phyloP scores from a whole-genome alignment of 2,329 filamentous ascomycete species.

The Pseudodiploospora longispora region DNA sequence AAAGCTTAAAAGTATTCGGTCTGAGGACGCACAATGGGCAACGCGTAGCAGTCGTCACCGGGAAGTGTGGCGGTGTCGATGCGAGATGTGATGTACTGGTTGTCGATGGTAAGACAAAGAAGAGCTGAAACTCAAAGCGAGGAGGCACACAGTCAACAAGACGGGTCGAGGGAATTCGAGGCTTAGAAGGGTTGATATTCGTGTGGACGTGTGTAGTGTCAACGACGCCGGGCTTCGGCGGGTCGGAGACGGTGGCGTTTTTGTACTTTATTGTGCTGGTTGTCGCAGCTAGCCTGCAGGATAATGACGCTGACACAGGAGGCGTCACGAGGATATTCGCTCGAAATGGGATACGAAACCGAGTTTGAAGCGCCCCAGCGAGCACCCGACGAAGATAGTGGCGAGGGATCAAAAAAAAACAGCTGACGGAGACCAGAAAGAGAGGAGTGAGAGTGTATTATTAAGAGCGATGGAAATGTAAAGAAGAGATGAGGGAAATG shows the following conservation, averaged over 20 bases:
- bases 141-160: too few relatives aligned
- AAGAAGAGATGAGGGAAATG: slow-evolving; percentile 1
- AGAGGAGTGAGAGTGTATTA: background rate
- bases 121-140: too few relatives aligned
- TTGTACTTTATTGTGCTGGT: background rate
- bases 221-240: slow-evolving; percentile 6
- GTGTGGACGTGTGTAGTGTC: slow-evolving; percentile 1
- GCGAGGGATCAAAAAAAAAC: background rate
- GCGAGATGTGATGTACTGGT: too few relatives aligned
- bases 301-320: background rate
- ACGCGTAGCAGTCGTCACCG: too few relatives aligned
- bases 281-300: background rate
- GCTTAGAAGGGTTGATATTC: too few relatives aligned
- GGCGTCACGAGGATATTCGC: background rate
- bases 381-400: background rate
- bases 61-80: too few relatives aligned
- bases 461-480: background rate
- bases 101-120: too few relatives aligned
- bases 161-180: too few relatives aligned
- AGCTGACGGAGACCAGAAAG: background rate
- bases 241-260: slow-evolving; percentile 5
- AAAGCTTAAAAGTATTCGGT: too few relatives aligned
- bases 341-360: background rate
- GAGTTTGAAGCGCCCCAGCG: background rate
- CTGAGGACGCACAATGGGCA: too few relatives aligned